These are phyloP conservation scores for Stropharia rugosoannulata DNA, from an alignment of 768 basidiomycete species.

Conservation along the genomic window DNA sequence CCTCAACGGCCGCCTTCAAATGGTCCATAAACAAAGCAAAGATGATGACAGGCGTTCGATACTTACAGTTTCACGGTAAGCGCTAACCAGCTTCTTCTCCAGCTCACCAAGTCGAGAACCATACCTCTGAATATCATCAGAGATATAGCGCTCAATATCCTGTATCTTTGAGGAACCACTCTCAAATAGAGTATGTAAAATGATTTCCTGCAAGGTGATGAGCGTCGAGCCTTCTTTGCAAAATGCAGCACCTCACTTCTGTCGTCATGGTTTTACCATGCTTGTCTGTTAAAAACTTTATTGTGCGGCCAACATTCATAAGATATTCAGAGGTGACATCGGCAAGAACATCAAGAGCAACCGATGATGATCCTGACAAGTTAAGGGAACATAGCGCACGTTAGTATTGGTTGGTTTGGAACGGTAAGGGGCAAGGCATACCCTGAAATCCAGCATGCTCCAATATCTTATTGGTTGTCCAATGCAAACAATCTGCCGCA, in stretches of 20 bases:
- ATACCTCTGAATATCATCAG: conserved; percentile 85
- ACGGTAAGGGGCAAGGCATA: conserved; percentile 29
- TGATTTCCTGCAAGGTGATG: conserved; percentile 68
- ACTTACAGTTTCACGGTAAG: conserved; percentile 75
- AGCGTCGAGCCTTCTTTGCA: not conserved
- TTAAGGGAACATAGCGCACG: not conserved
- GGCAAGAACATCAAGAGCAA: conserved; percentile 74
- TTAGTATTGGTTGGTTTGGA: not conserved
- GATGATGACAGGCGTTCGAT: conserved; percentile 22
- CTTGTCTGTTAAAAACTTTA: conserved; percentile 80
- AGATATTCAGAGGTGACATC: conserved; percentile 81
- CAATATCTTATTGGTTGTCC: conserved; percentile 74
- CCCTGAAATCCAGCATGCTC: conserved; percentile 95
- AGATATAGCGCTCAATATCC: conserved; percentile 84
- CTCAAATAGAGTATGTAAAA: conserved; percentile 88
- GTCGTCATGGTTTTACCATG: conserved; percentile 77
- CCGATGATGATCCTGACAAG: conserved; percentile 64
- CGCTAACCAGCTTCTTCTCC: conserved; percentile 82
- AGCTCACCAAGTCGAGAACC: conserved; percentile 74
- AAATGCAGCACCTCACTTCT: conserved; percentile 58
- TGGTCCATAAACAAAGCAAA: not conserved
- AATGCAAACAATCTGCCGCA: conserved; percentile 64
- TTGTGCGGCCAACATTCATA: conserved; percentile 81
- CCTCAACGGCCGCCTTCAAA: conserved; percentile 37
- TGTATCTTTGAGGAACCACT: conserved; percentile 77